Conservation (phyloP, 1,139 yeast species). For the Waltiozyma sp. region DNA sequence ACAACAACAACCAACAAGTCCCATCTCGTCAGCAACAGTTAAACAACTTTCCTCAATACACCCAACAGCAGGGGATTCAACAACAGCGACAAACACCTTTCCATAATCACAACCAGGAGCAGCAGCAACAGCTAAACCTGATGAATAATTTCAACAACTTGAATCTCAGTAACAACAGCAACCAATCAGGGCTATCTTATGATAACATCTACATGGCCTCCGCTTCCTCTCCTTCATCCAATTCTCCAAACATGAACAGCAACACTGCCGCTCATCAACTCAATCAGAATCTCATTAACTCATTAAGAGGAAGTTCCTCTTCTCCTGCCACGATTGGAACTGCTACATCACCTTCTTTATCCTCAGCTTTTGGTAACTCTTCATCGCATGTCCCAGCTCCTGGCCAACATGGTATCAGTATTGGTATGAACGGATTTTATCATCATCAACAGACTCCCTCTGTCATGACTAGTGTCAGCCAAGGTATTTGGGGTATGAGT, state of each 20-base stretch:
- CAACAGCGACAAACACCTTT: not conserved
- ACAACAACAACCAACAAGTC: not conserved
- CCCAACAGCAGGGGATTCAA: constrained; percentile 1
- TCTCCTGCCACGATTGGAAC: not conserved
- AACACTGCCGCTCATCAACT: constrained; percentile 1
- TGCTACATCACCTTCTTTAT: not conserved
- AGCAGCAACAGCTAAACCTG: constrained; percentile 1
- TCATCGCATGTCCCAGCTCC: no score
- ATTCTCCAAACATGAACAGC: constrained; percentile 5
- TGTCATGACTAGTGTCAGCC: not conserved
- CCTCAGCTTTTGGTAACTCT: not conserved
- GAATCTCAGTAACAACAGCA: not conserved
- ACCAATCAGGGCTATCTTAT: not conserved
- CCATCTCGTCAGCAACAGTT: not conserved
- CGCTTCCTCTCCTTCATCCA: constrained; percentile 2
- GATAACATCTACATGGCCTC: not conserved
- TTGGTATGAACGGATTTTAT: not conserved
- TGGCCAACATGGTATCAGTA: constrained; percentile 3
- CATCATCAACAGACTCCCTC: not conserved
- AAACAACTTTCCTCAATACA: not conserved
- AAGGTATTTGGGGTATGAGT: not conserved
- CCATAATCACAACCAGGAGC: constrained; percentile 1
- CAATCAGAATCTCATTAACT: constrained; percentile 6
- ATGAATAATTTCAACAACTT: not conserved
- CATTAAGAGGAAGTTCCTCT: constrained; percentile 6